These are phyloP conservation scores for Trichosporon ovoides DNA, from an alignment of 1,284 basidiomycete species.

Conservation along the genomic window DNA sequence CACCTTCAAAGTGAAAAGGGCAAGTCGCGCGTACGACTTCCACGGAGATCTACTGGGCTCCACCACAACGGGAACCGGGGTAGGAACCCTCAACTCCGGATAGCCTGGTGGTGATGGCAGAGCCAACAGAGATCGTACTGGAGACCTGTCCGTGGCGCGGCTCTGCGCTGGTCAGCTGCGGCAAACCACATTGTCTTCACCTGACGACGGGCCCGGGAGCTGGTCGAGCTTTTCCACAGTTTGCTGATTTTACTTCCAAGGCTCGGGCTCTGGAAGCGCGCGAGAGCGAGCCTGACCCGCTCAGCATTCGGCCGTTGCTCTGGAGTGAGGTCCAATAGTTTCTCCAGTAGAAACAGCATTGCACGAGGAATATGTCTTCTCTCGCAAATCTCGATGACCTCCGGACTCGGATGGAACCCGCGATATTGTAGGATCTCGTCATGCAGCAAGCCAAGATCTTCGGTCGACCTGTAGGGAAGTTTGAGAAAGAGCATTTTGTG, in stretches of 20 bases:
- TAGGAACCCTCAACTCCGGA: background rate
- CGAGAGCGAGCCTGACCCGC: constrained; percentile 52
- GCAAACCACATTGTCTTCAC: background rate
- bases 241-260: background rate
- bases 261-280: background rate
- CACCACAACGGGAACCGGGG: background rate
- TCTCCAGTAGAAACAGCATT: constrained; percentile 66
- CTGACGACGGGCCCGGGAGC: background rate
- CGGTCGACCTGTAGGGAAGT: constrained; percentile 67
- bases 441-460: constrained; percentile 59
- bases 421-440: constrained; percentile 67
- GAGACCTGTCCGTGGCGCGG: background rate
- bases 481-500: constrained; percentile 85
- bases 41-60: no score
- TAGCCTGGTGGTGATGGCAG: constrained; percentile 19
- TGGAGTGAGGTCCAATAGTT: constrained; percentile 61
- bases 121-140: constrained; percentile 18
- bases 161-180: background rate
- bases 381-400: constrained; percentile 57
- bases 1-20: constrained; percentile 21
- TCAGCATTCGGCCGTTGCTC: constrained; percentile 63
- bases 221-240: background rate
- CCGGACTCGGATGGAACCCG: constrained; percentile 64
- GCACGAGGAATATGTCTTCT: constrained; percentile 63
- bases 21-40: background rate